Evolutionary conservation across 352 stramenopile species (phyloP), one percentile per base, ranked within the genome.

Genomic region (Pythium scleroteichum): DNA sequence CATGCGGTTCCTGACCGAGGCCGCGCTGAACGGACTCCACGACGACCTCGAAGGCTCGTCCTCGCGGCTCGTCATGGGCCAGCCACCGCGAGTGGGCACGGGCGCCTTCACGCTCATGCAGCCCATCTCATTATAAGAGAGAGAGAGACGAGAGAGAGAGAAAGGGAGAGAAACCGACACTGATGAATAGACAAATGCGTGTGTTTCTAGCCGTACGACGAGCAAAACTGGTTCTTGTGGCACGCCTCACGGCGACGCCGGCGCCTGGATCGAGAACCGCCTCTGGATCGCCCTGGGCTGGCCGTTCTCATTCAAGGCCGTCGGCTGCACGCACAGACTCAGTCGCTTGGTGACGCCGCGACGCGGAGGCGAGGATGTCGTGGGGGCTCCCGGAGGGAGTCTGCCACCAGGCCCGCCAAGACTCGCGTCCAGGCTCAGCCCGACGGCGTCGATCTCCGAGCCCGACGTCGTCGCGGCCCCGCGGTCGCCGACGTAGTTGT

Each of bases 1-100:
- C 24, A 97, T 97, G 64, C 95, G 97, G 38, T 99, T 99, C 74
- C 79, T 99, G 58, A 98, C 95, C 10, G 80, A 98, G 57, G 97
- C 97, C 22, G 97, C 97, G 42, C 65, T 99, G 14, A 85, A 91
- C 48, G 85, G 87, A 23, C 69, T 94, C 14, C 82, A 78, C 55
- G 97, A 99, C 69, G 71, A 83, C 42, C 80, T 99, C 45, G 87
- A 96, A 61, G 97, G 87, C 59, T 94, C 97, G 26, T 99, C 95
- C 59, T 92, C 94, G 19, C 96, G 96, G 24, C 90, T 99, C 66
- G 96, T 99, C 27, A 69, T 99, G 17, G 97, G 97, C 35, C 86
- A 97, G 57, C 93, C 96, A 4, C 94, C 97, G 46, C 85, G 88
- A 27, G 92, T 98, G 47, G 97, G 97, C 71, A 99, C 97, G 38